Base-by-base conservation (phyloP, 164 flowering plant genomes). In the Taxillus chinensis region DNA sequence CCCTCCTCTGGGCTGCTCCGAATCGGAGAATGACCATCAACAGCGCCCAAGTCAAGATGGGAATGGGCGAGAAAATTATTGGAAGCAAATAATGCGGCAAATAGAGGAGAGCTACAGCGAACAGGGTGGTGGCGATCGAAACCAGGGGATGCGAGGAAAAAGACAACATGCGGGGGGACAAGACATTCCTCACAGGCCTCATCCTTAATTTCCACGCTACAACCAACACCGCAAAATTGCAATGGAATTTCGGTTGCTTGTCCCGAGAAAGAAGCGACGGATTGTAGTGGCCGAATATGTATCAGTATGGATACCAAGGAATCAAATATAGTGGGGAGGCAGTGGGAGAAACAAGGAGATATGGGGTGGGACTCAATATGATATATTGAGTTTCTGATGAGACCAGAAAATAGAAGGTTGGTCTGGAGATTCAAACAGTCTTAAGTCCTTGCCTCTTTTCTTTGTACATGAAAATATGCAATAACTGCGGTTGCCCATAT, bases 21-120 rank as follows among this genome's bases (percentile, higher is more conserved):
- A 87, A 68, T 0, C 83, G 71, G 57, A 90, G 79, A 61, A 90
- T 80, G 43, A 67, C 56, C 14, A 80, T 71, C 5, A 86, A 59
- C 51, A 90, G 75, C 60, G 75, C 7, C 2, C 58, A 73, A 6
- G 97, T 79, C 70, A 78, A 59, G 55, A 79, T 61, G 7, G 79
- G 57, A 17, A 80, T 71, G 2, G 92, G 92, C 6, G 89, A 84
- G 82, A 76, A 63, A 43, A 81, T 41, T 52, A 79, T 17, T 16
- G 40, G 53, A 59, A 69, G 59, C 64, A 77, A 74, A 63, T 65
- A 15, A 12, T 45, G 68, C 1, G 95, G 97, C 66, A 77, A 70
- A 51, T 84, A 90, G 65, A 90, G 83, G 63, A 86, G 77, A 51
- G 81, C 64, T 2, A 90, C 58, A 62, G 64, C 63, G 80, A 73